Evolutionary conservation across 129 eudicot genomes (phyloP), one percentile per base, ranked within the genome.

Genomic region (Sambucus nigra): DNA sequence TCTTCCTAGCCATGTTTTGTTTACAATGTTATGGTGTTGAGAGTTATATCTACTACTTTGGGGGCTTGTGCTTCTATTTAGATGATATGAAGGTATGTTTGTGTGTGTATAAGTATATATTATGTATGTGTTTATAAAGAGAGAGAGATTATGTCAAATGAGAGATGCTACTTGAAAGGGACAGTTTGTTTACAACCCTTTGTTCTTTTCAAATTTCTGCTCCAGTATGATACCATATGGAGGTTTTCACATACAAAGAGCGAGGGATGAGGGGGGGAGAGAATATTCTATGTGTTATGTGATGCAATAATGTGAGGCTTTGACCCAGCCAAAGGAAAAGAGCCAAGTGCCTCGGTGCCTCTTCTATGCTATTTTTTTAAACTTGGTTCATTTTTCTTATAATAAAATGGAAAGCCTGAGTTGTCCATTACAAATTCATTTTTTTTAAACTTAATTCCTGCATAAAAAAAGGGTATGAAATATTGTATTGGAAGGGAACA

Each of bases 1-100:
- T 80, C 59, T 85, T 85, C 63, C 95, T 77, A 38, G 73, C 86
- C 95, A 85, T 83, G 41, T 8, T 47, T 20, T 41, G 18, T n/a
- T 68, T 4, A 41, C 33, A n/a, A n/a, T n/a, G n/a, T n/a, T n/a
- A n/a, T n/a, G n/a, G 24, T 50, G 19, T 39, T 47, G 19, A 19
- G 40, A 27, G 40, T 26, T 40, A 60, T 17, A n/a, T n/a, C n/a
- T n/a, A n/a, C n/a, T n/a, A 45, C 14, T 15, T 57, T 7, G n/a
- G 5, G 20, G 29, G 17, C 25, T 24, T 51, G 17, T 13, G 20
- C 7, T 18, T 18, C 4, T 13, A 0, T 9, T 27, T 25, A 5
- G 25, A 20, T 21, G 11, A 6, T 25, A 15, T 22, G 18, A 35
- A 35, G 25, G 17, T 53, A 35, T 10, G 17, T 17, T 27, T 4